Percentiles rank a stretch among this genome's conserved stretches.
Evolutionary conservation across 768 basidiomycete genomes (phyloP).

Genomic region (Pisolithus tinctorius): DNA sequence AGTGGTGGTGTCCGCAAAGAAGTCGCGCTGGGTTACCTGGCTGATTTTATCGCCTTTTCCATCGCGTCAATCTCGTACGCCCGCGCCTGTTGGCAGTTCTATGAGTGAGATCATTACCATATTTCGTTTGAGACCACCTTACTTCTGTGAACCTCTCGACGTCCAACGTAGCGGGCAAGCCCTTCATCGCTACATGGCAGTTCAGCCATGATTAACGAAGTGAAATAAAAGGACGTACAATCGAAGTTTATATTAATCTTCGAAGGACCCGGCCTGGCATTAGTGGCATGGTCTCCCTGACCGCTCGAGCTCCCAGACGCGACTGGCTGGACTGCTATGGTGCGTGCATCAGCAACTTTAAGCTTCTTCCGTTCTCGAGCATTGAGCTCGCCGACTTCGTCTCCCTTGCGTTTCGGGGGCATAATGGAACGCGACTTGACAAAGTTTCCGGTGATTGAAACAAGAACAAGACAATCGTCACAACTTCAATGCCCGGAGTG

Average conservation of each 20-base stretch:
- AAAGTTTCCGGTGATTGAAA: background rate
- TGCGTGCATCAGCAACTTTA: constrained; percentile 56
- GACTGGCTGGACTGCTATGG: constrained; percentile 54
- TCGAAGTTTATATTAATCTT: constrained; percentile 31
- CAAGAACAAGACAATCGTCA: constrained; percentile 18
- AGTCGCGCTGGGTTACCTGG: constrained; percentile 43
- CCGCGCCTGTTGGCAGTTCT: constrained; percentile 50
- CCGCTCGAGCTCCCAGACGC: constrained; percentile 6
- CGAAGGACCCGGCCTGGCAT: constrained; percentile 35
- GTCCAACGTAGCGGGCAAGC: constrained; percentile 69
- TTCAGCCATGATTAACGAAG: background rate
- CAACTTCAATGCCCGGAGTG: no score
- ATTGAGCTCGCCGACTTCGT: constrained; percentile 22
- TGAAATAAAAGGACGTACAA: constrained; percentile 27
- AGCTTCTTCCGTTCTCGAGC: constrained; percentile 62
- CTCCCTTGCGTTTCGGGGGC: constrained; percentile 36
- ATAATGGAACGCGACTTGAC: constrained; percentile 17
- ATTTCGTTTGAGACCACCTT: constrained; percentile 3
- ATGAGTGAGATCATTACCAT: background rate
- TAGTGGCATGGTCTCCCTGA: constrained; percentile 9
- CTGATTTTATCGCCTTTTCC: constrained; percentile 77
- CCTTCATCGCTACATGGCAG: constrained; percentile 40
- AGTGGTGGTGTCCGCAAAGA: background rate
- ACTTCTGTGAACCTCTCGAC: constrained; percentile 89
- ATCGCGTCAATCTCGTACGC: constrained; percentile 88